Evolutionary conservation across 23 red algal genomes (phyloP).

Genomic region (Rhodosorus marinus): DNA sequence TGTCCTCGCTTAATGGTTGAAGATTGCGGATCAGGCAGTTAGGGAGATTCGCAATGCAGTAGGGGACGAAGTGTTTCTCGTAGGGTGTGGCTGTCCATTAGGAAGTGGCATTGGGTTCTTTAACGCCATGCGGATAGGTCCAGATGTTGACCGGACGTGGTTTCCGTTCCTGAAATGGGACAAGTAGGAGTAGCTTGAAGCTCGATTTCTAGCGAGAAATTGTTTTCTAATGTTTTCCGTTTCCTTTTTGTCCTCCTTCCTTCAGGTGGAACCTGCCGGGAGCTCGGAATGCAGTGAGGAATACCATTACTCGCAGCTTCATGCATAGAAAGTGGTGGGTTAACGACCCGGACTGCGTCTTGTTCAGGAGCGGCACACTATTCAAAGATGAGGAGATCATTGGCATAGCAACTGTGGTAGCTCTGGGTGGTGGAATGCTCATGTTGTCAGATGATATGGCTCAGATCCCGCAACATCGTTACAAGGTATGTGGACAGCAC

Average conservation of each 20-base stretch:
- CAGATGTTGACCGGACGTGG: background rate
- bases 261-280: background rate
- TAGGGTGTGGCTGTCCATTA: background rate
- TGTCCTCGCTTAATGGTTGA: too few relatives aligned
- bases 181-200: too few relatives aligned
- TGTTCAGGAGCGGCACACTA: background rate
- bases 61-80: background rate
- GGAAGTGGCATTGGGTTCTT: background rate
- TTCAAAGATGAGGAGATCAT: background rate
- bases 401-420: background rate
- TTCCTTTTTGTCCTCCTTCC: too few relatives aligned
- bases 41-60: background rate
- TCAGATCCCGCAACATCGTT: too few relatives aligned
- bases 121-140: background rate
- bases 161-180: too few relatives aligned
- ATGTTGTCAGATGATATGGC: background rate
- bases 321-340: background rate
- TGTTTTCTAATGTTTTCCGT: too few relatives aligned
- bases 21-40: background rate
- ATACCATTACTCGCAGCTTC: background rate
- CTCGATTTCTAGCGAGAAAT: too few relatives aligned
- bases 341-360: background rate
- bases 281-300: background rate
- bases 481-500: too few relatives aligned
- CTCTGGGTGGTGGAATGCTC: background rate